phyloP scores from a whole-genome alignment of 2,329 filamentous ascomycete species.

The Ceratocystis albifundus region DNA sequence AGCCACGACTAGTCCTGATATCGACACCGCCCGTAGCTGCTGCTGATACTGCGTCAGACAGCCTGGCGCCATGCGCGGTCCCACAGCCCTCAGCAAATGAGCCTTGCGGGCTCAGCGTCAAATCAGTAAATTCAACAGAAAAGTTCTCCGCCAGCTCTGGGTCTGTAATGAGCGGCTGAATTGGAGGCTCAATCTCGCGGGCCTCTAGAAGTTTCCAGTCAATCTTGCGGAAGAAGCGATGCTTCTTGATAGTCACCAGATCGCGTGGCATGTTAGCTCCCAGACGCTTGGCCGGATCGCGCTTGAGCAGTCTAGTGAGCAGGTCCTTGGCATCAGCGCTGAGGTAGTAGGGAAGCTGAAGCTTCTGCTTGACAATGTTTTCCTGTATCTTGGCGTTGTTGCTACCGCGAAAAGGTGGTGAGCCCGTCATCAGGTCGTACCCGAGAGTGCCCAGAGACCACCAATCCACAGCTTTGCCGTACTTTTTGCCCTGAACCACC shows the following conservation, averaged over 20 bases:
- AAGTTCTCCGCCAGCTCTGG: conserved; percentile 97
- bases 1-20: conserved; percentile 30
- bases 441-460: conserved; percentile 93
- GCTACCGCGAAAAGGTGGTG: conserved; percentile 77
- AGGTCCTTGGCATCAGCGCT: conserved; percentile 88
- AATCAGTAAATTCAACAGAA: conserved; percentile 75
- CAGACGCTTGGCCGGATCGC: conserved; percentile 82
- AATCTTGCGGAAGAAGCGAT: conserved; percentile 94
- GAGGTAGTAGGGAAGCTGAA: conserved; percentile 79
- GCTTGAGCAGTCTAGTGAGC: conserved; percentile 76
- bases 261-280: conserved; percentile 85
- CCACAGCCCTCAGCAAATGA: conserved; percentile 25
- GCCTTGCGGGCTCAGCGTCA: conserved; percentile 58
- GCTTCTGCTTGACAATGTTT: conserved; percentile 88
- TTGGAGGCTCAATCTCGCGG: conserved; percentile 75
- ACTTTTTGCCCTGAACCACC: conserved; percentile 75
- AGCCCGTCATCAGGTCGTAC: conserved; percentile 84
- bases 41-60: background rate
- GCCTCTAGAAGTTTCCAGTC: conserved; percentile 81
- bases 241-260: conserved; percentile 70
- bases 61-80: background rate
- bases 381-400: conserved; percentile 94
- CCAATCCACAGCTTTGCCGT: conserved; percentile 94
- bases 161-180: conserved; percentile 86
- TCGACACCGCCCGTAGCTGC: background rate